Evolutionary conservation across 2,329 filamentous ascomycete species (phyloP), one percentile per base, ranked within the genome.

Genomic region (Lomentospora prolificans): DNA sequence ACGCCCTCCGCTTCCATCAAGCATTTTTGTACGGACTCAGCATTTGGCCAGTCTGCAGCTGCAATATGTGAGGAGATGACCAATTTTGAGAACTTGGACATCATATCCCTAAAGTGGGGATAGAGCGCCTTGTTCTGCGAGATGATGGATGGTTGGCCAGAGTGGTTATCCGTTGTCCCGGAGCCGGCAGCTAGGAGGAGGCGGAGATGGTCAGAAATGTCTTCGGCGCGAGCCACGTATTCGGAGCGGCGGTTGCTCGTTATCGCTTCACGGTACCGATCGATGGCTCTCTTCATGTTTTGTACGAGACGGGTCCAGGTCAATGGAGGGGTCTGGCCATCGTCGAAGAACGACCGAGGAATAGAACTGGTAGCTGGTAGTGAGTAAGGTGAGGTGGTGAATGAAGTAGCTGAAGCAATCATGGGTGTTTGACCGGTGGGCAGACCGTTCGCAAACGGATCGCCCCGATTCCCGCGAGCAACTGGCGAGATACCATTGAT

Each of bases 1-100:
- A 99, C 91, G 51, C 94, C 94, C 60, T 99, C 94, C n/a, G 94
- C 94, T 73, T 99, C 94, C 67, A 95, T 90, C 61, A 97, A 72
- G 65, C 94, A 99, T 69, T 99, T 99, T 55, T 94, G 86, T 59
- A 92, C 88, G 0, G 92, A 95, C 69, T 99, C 94, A 14, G 89
- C 85, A 55, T 92, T 90, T 7, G 92, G 91, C 83, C 90, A 97
- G 72, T 99, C 94, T 31, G 92, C 89, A 4, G 92, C 90, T 39
- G 94, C 94, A 67, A 99, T 96, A 67, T 99, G 94, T 12, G 94
- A 97, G 2, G 94, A 99, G 51, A 99, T 85, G 48, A 99, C 94
- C 8, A 99, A 78, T 69, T 99, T 99, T n/a, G 94, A 97, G 69
- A 99, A 99, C 64, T 95, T 91, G 48, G 94, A 97, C 94, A 99